Base-by-base conservation (phyloP, 768 basidiomycete genomes). In the Mycena amicta region DNA sequence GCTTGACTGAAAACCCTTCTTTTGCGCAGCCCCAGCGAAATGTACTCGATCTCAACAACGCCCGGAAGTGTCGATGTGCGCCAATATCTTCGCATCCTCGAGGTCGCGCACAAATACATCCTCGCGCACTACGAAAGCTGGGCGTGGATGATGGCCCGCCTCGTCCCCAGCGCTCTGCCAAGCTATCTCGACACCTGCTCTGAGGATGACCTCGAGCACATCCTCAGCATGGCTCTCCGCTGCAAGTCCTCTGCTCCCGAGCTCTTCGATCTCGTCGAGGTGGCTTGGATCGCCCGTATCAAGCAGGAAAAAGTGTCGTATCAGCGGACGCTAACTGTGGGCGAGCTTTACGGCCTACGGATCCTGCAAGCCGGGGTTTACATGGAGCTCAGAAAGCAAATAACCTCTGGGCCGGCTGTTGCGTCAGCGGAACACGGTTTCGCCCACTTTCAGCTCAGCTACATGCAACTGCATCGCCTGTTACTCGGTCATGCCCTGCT, bases 51-150 rank as follows among this genome's bases (percentile, higher is more conserved):
- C 16, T 37, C 33, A 3, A 53, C 37, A 15, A 29, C 39, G n/a
- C 37, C 52, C 25, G 18, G 27, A 31, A 41, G n/a, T 20, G 25
- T 56, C n/a, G 16, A 49, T 23, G 49, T 49, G 30, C 23, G 27
- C 29, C 1, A 50, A 50, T 23, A 39, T 41, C 29, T 56, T 13
- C 37, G 25, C n/a, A 49, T 49, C 47, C 26, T 49, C 25, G 47
- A 49, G 12, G 27, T 49, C 26, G 47, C 47, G 4, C 47, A 53
- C 52, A 53, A 53, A 26, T 55, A 55, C 20, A 29, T 33, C 5
- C 54, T 55, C 29, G 25, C 43, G 13, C 18, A 30, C 11, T 55
- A 39, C 28, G 54, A 55, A 49, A 30, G 28, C 12, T 55, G 54
- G 54, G 54, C 54, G 13, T 46, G 47, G 47, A 45, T 15, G 13